Evolutionary conservation across 2,329 filamentous ascomycete genomes (phyloP), one percentile per base, ranked within the genome.

Genomic region (Ophiosphaerella narmari): DNA sequence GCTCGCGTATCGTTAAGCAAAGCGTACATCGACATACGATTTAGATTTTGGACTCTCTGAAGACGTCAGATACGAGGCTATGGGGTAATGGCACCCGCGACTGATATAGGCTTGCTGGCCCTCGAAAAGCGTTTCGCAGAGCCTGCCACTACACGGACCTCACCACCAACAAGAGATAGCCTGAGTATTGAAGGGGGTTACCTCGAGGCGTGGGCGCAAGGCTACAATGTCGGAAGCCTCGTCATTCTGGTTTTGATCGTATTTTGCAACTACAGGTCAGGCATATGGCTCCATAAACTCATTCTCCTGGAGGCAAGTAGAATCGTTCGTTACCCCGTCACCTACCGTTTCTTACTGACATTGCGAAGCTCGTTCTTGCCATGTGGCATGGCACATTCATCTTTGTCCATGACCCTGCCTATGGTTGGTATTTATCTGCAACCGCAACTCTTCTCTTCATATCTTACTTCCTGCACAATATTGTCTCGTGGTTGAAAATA

Each of bases 321-420:
- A 13, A 4, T 1, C 11, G 7, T 29, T 6, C 11, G 6, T 7
- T 8, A 7, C 26, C 11, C 21, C 14, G 24, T 5, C 12, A 3
- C 35, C 7, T 26, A 11, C n/a, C 7, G 41, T 6, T 12, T 5
- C 8, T 4, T 36, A 50, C 51, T 65, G 23, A 68, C 5, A 4
- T 16, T 8, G 3, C 11, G 7, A 8, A 71, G 68, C 67, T 72
- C 13, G 54, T 71, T 39, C 65, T 71, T n/a, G 69, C 69, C 7
- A 60, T 72, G 9, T 70, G 66, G 65, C 69, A 72, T 33, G 69
- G 69, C 6, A 71, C 68, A 1, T 72, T 72, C 46, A 72, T 71
- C 34, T 72, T 72, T 38, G 47, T 62, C 14, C 18, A 62, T 4
- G 68, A 72, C 32, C 69, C 68, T 7, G 37, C 26, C 8, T 72